A percentile compares a stretch with the other conserved stretches of the same genome.
Conservation (phyloP, 2,329 filamentous ascomycete genomes). For the Pseudocercospora vitis region DNA sequence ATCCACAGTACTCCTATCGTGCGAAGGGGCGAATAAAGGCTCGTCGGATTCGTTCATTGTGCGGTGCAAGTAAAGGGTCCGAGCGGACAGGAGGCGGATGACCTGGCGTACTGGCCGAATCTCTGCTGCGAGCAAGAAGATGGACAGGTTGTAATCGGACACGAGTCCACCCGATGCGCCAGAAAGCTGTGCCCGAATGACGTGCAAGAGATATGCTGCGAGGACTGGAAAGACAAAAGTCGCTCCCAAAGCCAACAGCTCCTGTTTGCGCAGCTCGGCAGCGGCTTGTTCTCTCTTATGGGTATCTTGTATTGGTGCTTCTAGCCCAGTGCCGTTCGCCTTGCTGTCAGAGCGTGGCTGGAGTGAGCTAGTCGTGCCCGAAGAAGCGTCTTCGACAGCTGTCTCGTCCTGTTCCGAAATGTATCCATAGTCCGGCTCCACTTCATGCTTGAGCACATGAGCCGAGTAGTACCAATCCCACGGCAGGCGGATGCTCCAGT, state of each 20-base stretch:
- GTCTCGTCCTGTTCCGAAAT: slow-evolving; percentile 23
- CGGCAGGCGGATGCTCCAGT: slow-evolving; percentile 87
- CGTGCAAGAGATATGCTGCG: slow-evolving; percentile 81
- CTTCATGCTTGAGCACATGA: slow-evolving; percentile 38
- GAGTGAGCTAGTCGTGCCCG: slow-evolving; percentile 25
- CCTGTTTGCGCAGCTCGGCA: slow-evolving; percentile 69
- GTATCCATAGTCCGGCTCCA: slow-evolving; percentile 16
- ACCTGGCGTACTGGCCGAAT: slow-evolving; percentile 79
- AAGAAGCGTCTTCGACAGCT: slow-evolving; percentile 29
- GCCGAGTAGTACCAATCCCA: slow-evolving; percentile 66
- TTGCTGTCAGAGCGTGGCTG: slow-evolving; percentile 16
- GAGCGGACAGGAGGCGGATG: slow-evolving; percentile 73
- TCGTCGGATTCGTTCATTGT: slow-evolving; percentile 52
- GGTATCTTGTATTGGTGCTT: slow-evolving; percentile 17
- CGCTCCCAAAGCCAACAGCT: slow-evolving; percentile 69
- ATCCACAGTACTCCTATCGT: slow-evolving; percentile 38
- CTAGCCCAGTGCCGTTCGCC: slow-evolving; percentile 7
- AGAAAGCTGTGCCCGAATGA: slow-evolving; percentile 76
- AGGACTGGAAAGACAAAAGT: slow-evolving; percentile 78
- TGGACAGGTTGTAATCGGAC: slow-evolving; percentile 87
- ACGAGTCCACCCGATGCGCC: slow-evolving; percentile 82
- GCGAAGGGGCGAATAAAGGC: slow-evolving; percentile 21
- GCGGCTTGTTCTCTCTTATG: slow-evolving; percentile 43
- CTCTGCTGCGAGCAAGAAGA: slow-evolving; percentile 86
- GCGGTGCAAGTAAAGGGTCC: slow-evolving; percentile 79